These are phyloP conservation scores for Trichosphaerium sp. DNA, from an alignment of 78 protist species.

Conservation along the genomic window DNA sequence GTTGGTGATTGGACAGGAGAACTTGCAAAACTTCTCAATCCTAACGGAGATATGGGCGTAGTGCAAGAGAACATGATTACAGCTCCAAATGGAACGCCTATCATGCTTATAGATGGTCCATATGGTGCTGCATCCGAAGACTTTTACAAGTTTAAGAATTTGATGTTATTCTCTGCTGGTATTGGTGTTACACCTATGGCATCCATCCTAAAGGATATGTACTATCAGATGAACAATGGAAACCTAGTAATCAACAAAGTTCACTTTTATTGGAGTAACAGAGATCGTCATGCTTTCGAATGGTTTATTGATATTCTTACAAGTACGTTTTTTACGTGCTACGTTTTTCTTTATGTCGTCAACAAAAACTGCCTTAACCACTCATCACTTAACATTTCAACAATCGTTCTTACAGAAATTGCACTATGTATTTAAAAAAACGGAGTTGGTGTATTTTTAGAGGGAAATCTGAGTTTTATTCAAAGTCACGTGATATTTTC, in stretches of 20 bases:
- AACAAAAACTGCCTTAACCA: too few relatives aligned
- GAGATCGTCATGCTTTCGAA: constrained; percentile 51
- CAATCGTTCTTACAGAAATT: too few relatives aligned
- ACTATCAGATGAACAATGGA: too few relatives aligned
- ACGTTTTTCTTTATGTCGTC: too few relatives aligned
- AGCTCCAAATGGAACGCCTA: constrained; percentile 50
- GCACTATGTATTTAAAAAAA: too few relatives aligned
- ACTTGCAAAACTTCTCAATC: constrained; percentile 31
- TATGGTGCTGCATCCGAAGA: constrained; percentile 78
- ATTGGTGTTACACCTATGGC: constrained; percentile 90
- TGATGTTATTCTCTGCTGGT: constrained; percentile 72
- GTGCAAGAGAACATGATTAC: constrained; percentile 46
- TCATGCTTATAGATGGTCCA: constrained; percentile 78
- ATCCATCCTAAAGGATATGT: constrained; percentile 71
- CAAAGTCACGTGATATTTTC: too few relatives aligned
- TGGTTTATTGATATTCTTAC: constrained; percentile 61
- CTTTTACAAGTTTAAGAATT: constrained; percentile 50
- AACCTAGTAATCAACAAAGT: too few relatives aligned
- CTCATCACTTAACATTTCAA: too few relatives aligned
- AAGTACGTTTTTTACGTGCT: too few relatives aligned
- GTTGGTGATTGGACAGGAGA: constrained; percentile 63
- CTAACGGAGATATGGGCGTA: constrained; percentile 32
- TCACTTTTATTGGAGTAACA: constrained; percentile 62
- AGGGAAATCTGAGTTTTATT: too few relatives aligned
- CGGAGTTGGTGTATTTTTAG: too few relatives aligned